These are phyloP conservation scores for Davidsoniella eucalypti DNA, from an alignment of 2,329 filamentous ascomycete species.

Conservation along the genomic window DNA sequence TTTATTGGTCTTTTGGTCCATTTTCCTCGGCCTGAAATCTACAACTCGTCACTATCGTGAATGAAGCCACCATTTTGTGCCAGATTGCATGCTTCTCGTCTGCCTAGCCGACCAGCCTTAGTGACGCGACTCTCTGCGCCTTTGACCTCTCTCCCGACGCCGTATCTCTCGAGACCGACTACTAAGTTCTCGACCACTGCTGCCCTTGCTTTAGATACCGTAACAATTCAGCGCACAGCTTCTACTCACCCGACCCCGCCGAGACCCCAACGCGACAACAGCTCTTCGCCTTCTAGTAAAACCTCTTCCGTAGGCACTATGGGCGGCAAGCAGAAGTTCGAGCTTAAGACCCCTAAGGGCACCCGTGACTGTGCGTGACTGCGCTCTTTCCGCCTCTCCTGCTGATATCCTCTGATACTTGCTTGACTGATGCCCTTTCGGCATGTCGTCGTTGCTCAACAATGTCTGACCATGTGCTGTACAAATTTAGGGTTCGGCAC, in stretches of 20 bases:
- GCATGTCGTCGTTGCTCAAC: neutral
- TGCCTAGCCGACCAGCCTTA: neutral
- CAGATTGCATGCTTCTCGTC: slow-evolving; percentile 5
- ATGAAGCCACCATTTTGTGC: slow-evolving; percentile 3
- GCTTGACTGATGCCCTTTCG: neutral
- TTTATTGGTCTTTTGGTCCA: neutral
- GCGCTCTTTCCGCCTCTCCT: neutral
- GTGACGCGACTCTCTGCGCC: neutral
- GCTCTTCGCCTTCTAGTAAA: neutral
- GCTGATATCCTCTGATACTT: neutral
- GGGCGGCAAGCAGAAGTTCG: slow-evolving; percentile 36
- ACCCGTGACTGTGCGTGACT: slow-evolving; percentile 56
- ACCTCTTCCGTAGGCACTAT: slow-evolving; percentile 15
- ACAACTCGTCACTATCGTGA: slow-evolving; percentile 1
- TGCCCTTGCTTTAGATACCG: neutral
- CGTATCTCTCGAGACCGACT: neutral
- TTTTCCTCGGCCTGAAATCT: neutral
- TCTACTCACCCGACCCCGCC: neutral
- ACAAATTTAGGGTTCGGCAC: slow-evolving; percentile 42
- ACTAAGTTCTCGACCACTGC: no score
- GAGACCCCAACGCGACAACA: neutral
- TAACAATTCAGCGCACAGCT: neutral
- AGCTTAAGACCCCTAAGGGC: slow-evolving; percentile 79
- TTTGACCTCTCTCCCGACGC: neutral
- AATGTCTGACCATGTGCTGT: neutral